Percentiles rank a stretch among this genome's conserved stretches.
These are phyloP conservation scores for Neurospora crassa DNA, from an alignment of 2,329 filamentous ascomycete genomes.

Conservation along the genomic window DNA sequence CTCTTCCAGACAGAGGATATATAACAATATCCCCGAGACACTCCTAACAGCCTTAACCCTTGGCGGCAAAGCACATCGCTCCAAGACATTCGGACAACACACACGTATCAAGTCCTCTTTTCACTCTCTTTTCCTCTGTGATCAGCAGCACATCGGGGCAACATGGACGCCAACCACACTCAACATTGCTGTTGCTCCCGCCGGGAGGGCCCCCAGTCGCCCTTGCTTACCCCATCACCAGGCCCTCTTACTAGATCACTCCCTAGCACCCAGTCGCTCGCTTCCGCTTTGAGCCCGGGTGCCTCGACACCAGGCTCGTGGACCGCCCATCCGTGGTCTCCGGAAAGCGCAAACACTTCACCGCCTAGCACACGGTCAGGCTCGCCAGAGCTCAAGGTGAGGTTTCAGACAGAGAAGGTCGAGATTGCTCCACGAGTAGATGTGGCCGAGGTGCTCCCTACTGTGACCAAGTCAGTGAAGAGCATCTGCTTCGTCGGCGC, in stretches of 20 bases:
- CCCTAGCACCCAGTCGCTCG: slow-evolving; percentile 15
- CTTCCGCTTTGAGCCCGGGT: slow-evolving; percentile 11
- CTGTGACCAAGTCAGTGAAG: slow-evolving; percentile 11
- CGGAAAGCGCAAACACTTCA: slow-evolving; percentile 16
- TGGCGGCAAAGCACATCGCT: neutral
- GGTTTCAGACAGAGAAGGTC: slow-evolving; percentile 3
- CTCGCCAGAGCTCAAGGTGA: slow-evolving; percentile 17
- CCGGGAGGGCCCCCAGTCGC: neutral
- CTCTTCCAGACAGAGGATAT: neutral
- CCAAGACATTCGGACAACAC: neutral
- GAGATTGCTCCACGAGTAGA: slow-evolving; percentile 4
- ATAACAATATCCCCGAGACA: slow-evolving; percentile 1
- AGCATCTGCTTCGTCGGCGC: slow-evolving; percentile 49
- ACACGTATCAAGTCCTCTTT: neutral
- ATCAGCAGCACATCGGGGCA: neutral
- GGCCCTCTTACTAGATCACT: slow-evolving; percentile 6
- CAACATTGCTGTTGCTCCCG: neutral
- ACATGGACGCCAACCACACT: neutral
- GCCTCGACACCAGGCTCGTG: slow-evolving; percentile 11
- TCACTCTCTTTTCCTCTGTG: neutral
- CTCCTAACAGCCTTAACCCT: neutral
- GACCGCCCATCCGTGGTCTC: slow-evolving; percentile 12
- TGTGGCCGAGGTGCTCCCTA: neutral
- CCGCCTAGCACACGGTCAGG: slow-evolving; percentile 17
- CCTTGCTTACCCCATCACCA: neutral